Conservation (phyloP, 441 rosid species). For the Euphorbia schlechtendalii region DNA sequence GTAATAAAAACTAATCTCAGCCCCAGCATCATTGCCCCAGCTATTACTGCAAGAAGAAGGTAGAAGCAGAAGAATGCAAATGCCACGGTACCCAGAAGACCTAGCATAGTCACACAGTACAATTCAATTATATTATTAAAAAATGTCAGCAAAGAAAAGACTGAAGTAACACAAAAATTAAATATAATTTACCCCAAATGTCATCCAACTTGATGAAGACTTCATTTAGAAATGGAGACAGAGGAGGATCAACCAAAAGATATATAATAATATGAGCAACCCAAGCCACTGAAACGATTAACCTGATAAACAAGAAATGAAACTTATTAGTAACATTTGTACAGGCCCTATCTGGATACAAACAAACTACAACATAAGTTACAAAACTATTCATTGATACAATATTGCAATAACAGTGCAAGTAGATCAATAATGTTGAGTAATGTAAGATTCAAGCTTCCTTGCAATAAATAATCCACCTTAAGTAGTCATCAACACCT, state of each 20-base stretch:
- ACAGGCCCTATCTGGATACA: background rate
- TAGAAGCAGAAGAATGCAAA: constrained; percentile 99
- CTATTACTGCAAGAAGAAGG: constrained; percentile 92
- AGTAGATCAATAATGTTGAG: background rate
- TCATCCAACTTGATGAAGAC: constrained; percentile 98
- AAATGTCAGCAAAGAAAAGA: constrained; percentile 8
- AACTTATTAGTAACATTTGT: background rate
- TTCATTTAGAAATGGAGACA: constrained; percentile 87
- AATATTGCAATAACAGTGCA: background rate
- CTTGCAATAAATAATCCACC: background rate
- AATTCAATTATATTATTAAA: constrained; percentile 2
- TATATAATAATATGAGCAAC: constrained; percentile 86
- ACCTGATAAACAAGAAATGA: constrained; percentile 35
- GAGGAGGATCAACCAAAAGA: constrained; percentile 81
- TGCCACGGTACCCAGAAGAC: constrained; percentile 96
- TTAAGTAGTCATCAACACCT: background rate
- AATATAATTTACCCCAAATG: constrained; percentile 69
- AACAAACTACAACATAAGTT: constrained; percentile 1
- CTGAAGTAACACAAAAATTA: background rate
- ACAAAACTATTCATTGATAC: too few relatives aligned
- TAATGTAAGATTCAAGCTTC: background rate
- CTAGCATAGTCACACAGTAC: constrained; percentile 35
- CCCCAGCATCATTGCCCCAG: constrained; percentile 99
- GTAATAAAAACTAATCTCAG: constrained; percentile 90
- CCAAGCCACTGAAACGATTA: constrained; percentile 97